Conservation (phyloP, 352 stramenopile genomes). For the Globisporangium cederbergense region DNA sequence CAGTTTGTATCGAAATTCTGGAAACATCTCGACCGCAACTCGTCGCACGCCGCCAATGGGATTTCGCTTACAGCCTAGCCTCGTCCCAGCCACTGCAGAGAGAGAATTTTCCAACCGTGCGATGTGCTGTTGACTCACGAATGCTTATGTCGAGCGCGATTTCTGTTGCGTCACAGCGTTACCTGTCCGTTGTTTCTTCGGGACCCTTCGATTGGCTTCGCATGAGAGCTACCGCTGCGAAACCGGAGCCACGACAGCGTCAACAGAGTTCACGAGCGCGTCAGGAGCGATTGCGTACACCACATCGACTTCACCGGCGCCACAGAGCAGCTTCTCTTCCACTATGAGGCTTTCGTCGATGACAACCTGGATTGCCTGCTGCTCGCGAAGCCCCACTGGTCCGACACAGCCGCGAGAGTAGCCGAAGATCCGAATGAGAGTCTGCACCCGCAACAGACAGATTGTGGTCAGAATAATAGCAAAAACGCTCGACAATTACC, state of each 20-base stretch:
- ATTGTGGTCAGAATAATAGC: conserved; percentile 2
- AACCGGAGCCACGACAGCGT: conserved; percentile 14
- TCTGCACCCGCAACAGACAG: conserved; percentile 22
- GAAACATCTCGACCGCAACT: too few species aligned
- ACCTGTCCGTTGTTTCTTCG: not conserved
- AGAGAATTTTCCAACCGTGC: not conserved
- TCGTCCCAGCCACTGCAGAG: not conserved
- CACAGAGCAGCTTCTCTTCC: conserved; percentile 38
- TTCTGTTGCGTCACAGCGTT: not conserved
- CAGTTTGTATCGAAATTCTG: not conserved
- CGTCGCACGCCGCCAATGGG: not conserved
- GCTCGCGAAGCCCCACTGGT: conserved; percentile 55
- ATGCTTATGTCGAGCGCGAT: not conserved
- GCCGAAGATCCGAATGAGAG: conserved; percentile 60
- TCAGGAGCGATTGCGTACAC: conserved; percentile 46
- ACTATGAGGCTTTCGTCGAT: conserved; percentile 34
- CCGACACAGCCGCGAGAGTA: conserved; percentile 60
- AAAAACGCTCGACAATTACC: not conserved
- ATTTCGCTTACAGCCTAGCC: not conserved
- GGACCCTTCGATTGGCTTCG: not conserved
- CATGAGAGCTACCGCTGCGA: not conserved
- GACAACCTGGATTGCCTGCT: conserved; percentile 44
- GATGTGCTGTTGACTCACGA: not conserved
- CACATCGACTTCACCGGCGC: conserved; percentile 37
- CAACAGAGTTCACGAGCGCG: conserved; percentile 12